Base-by-base conservation (phyloP, 2,329 filamentous ascomycete species). In the Hymenoscyphus repandus region DNA sequence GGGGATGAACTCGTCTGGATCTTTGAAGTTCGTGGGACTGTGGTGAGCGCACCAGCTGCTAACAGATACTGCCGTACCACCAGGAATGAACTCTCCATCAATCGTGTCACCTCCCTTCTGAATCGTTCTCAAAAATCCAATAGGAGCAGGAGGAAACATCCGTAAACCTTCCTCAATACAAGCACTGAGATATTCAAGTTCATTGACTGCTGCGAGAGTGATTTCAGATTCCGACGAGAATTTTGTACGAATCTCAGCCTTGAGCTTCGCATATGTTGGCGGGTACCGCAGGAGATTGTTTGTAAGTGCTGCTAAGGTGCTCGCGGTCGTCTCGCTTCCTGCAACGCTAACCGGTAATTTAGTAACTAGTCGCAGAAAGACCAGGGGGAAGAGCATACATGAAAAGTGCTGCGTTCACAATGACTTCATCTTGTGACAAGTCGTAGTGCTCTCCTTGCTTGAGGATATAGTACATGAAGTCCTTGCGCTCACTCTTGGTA, bases 241-340 rank as follows among this genome's bases (percentile, higher is more conserved):
- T 0, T 63, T 34, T 0, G 61, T 56, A 0, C 72, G 70, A 1
- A 76, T 63, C 58, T 77, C 74, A 0, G 64, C 17, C 1, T 56
- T 60, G 10, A 74, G 43, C 30, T 59, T 69, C 54, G 62, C 41
- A 3, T 69, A 54, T 1, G 51, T 55, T 0, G 58, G 47, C 0
- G 68, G 69, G 37, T 70, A 66, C 3, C 39, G 62, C 1, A 62
- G 47, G 5, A 72, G 59, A 22, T 49, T 34, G 31, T 50, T 50
- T 9, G 49, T 53, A 15, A 49, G 41, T 13, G 49, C 49, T 10
- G 40, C 31, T 7, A 58, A 42, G 13, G 46, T 15, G 12, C 54
- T 58, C n/a, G 56, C 49, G 10, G 55, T 56, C 1, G 55, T 56
- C 31, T 58, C 55, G 15, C 38, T 45, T 1, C 55, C 55, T 1